A percentile compares a stretch with the other conserved stretches of the same genome.
Evolutionary conservation across 2,329 filamentous ascomycete species (phyloP).

Genomic region (Tolypocladium cylindrosporum): DNA sequence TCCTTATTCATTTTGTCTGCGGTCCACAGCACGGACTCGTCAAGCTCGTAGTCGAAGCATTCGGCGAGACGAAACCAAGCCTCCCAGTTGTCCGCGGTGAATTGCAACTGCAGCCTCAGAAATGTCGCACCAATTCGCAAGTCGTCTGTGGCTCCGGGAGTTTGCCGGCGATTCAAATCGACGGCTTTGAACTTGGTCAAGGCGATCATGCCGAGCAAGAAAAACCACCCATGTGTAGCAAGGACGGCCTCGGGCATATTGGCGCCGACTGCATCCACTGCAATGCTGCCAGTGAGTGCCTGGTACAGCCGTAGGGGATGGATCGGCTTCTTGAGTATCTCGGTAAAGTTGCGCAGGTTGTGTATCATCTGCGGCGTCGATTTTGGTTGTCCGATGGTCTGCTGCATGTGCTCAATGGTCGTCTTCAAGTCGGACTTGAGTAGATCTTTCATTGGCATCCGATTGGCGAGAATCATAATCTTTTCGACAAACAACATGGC

Average conservation of each 20-base stretch:
- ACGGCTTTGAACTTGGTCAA: conserved; percentile 71
- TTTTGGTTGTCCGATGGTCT: conserved; percentile 71
- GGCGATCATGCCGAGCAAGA: conserved; percentile 78
- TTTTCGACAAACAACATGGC: conserved; percentile 77
- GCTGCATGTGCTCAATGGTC: conserved; percentile 88
- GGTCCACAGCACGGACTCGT: conserved; percentile 80
- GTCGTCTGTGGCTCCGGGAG: conserved; percentile 71
- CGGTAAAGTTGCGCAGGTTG: conserved; percentile 74
- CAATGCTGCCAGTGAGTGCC: conserved; percentile 68
- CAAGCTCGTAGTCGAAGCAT: conserved; percentile 77
- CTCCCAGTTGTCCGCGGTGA: conserved; percentile 75
- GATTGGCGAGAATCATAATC: conserved; percentile 68
- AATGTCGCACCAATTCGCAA: conserved; percentile 73
- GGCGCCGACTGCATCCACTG: conserved; percentile 61
- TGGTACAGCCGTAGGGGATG: conserved; percentile 72
- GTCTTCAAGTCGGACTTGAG: conserved; percentile 83
- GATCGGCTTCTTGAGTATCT: conserved; percentile 74
- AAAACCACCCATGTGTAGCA: conserved; percentile 83
- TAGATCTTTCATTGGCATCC: conserved; percentile 82
- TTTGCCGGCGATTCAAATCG: conserved; percentile 64
- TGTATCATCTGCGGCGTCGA: conserved; percentile 72
- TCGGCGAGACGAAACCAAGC: conserved; percentile 85
- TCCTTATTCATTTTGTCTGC: conserved; percentile 87
- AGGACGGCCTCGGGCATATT: conserved; percentile 59
- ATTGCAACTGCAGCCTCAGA: conserved; percentile 72